Evolutionary conservation across 2,329 filamentous ascomycete genomes (phyloP).

Genomic region (Penicillium sp.): DNA sequence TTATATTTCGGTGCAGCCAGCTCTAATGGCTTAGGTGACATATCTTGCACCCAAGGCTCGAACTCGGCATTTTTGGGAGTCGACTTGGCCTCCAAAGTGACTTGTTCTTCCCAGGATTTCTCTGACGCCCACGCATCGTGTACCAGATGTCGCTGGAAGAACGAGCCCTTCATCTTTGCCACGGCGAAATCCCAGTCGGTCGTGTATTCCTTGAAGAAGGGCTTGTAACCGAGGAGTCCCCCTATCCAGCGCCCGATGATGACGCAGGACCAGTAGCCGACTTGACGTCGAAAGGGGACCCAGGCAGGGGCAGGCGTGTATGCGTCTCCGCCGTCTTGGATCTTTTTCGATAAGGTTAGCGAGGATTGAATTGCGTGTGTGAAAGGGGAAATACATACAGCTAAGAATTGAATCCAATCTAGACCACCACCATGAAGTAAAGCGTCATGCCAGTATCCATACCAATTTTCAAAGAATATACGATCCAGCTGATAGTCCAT

Average conservation of each 20-base stretch:
- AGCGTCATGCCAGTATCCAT: conserved; percentile 20
- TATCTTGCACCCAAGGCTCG: neutral
- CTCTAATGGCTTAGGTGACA: neutral
- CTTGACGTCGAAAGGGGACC: neutral
- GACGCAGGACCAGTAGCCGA: conserved; percentile 1
- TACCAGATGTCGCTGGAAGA: conserved; percentile 1
- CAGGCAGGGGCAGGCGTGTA: conserved; percentile 1
- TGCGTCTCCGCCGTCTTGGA: neutral
- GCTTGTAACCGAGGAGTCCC: conserved; percentile 9
- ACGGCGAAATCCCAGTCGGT: conserved; percentile 15
- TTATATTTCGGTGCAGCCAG: neutral
- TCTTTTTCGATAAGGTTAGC: neutral
- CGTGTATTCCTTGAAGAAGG: conserved; percentile 14
- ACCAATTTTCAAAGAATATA: conserved; percentile 21
- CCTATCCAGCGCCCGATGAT: conserved; percentile 8
- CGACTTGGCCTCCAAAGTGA: neutral
- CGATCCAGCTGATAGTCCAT: conserved; percentile 17
- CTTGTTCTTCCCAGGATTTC: neutral
- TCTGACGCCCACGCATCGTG: neutral
- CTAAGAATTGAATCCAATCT: conserved; percentile 11
- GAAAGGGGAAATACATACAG: neutral
- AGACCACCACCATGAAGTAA: conserved; percentile 14
- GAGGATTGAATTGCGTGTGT: neutral
- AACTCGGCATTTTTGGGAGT: neutral
- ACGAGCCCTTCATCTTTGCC: conserved; percentile 10